A percentile compares a stretch with the other conserved stretches of the same genome.
phyloP scores from a whole-genome alignment of 2,329 filamentous ascomycete species.

The Fusarium buharicum region DNA sequence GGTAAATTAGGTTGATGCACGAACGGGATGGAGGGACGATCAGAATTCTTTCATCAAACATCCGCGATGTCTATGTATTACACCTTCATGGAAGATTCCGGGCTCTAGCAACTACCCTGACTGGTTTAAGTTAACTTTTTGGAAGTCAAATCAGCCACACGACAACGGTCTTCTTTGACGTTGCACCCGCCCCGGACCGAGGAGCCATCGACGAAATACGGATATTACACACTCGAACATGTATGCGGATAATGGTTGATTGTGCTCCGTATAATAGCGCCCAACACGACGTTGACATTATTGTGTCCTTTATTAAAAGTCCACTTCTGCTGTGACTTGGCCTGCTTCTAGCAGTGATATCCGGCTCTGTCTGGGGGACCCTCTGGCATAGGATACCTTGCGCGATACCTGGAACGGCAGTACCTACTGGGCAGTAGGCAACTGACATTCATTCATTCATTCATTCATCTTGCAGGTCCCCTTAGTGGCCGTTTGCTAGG shows the following conservation, averaged over 20 bases:
- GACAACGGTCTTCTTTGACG: conserved; percentile 16
- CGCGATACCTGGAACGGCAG: conserved; percentile 34
- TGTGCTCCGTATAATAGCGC: neutral
- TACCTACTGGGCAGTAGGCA: conserved; percentile 22
- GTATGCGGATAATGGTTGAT: no score
- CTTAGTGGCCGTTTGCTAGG: conserved; percentile 45
- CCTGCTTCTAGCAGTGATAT: conserved; percentile 29
- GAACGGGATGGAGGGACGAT: conserved; percentile 39
- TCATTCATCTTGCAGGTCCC: conserved; percentile 26
- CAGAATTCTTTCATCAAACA: conserved; percentile 22
- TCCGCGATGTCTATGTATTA: conserved; percentile 16
- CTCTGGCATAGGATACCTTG: conserved; percentile 33
- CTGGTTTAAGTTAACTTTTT: conserved; percentile 32
- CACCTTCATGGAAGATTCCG: conserved; percentile 41
- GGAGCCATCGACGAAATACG: neutral
- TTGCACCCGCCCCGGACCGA: conserved; percentile 20
- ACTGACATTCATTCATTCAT: conserved; percentile 31
- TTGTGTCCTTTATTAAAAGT: conserved; percentile 7
- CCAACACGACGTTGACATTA: conserved; percentile 19
- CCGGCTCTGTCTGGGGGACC: conserved; percentile 37
- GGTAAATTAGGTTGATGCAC: conserved; percentile 34
- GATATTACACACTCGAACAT: neutral
- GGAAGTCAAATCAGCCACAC: conserved; percentile 31
- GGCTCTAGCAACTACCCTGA: conserved; percentile 30
- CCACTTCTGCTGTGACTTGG: conserved; percentile 31